Conservation (phyloP, 2,329 filamentous ascomycete species). For the Lithohypha guttulata region DNA sequence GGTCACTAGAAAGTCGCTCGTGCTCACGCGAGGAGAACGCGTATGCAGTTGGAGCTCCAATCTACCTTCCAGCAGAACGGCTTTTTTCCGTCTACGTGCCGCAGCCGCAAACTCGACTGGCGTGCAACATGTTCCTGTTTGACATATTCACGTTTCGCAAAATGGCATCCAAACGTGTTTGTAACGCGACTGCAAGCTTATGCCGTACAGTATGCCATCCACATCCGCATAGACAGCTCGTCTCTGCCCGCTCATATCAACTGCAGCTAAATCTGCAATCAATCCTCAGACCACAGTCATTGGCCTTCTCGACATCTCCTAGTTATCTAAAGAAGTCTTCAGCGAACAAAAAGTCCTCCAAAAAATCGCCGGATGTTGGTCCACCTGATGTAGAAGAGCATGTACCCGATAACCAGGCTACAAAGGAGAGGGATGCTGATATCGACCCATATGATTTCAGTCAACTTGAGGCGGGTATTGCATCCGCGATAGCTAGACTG, state of each 20-base stretch:
- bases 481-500: slow-evolving; percentile 44
- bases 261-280: background rate
- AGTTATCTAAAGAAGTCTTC: slow-evolving; percentile 44
- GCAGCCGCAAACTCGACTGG: no score
- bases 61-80: no score
- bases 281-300: background rate
- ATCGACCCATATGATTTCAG: slow-evolving; percentile 52
- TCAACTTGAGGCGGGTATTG: slow-evolving; percentile 45
- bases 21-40: no score
- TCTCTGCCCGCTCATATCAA: background rate
- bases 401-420: slow-evolving; percentile 38
- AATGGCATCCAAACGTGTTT: slow-evolving; percentile 4
- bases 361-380: slow-evolving; percentile 18
- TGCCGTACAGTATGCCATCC: background rate
- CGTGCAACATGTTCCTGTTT: no score
- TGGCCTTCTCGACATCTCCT: slow-evolving; percentile 25
- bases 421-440: slow-evolving; percentile 27
- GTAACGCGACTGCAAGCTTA: background rate
- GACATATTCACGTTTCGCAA: no score
- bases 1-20: no score
- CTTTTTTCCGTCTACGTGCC: no score
- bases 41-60: no score
- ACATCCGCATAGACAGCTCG: no score
- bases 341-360: slow-evolving; percentile 32
- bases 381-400: slow-evolving; percentile 27